A percentile compares a stretch with the other conserved stretches of the same genome.
phyloP scores from a whole-genome alignment of 768 basidiomycete genomes.

The Sporobolomyces pararoseus region DNA sequence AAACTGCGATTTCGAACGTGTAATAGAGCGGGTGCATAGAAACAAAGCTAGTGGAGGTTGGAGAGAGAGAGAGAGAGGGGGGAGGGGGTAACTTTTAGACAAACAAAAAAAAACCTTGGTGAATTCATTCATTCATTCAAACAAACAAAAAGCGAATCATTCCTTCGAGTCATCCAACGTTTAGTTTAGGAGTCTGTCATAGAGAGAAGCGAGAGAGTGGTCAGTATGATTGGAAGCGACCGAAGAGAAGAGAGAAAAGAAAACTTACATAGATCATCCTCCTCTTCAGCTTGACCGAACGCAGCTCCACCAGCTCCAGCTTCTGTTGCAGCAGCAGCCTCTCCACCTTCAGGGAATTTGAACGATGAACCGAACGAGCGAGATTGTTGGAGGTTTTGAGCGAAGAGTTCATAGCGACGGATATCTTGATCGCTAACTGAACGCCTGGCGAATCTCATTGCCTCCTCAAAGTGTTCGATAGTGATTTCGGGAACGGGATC shows the following conservation, averaged over 20 bases:
- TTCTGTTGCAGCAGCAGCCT: conserved; percentile 39
- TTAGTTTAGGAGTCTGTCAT: no score
- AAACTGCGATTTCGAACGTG: conserved; percentile 2
- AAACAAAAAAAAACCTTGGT: no score
- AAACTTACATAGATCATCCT: conserved; percentile 41
- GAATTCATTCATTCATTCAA: no score
- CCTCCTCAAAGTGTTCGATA: conserved; percentile 96
- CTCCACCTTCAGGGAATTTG: conserved; percentile 88
- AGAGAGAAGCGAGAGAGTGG: no score
- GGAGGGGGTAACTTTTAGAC: no score
- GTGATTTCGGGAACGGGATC: conserved; percentile 67
- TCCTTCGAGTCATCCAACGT: background rate
- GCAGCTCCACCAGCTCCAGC: conserved; percentile 48
- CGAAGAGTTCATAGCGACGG: conserved; percentile 89
- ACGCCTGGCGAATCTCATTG: conserved; percentile 94
- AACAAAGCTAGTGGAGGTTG: background rate
- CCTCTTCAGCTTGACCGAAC: conserved; percentile 43
- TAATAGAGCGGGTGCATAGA: no score
- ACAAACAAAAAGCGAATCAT: background rate
- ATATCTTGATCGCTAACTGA: conserved; percentile 69
- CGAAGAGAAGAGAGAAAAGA: background rate
- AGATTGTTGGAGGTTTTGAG: conserved; percentile 87
- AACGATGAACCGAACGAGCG: conserved; percentile 90
- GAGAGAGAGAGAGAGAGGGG: background rate
- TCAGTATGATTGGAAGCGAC: background rate